phyloP scores from a whole-genome alignment of 805 yeast genomes.

The Sugiyamaella lignohabitans region DNA sequence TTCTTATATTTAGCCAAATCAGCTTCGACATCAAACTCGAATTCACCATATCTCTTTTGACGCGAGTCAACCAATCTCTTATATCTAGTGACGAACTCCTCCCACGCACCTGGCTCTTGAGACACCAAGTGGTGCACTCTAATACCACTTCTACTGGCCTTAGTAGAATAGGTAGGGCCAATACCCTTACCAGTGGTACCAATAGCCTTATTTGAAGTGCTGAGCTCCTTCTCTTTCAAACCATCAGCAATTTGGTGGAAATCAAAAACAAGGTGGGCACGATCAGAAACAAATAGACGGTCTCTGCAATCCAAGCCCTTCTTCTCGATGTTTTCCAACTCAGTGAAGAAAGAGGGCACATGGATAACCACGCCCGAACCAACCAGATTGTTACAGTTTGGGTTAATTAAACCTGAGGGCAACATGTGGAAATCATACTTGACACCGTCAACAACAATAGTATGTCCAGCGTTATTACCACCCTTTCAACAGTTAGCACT shows the following conservation, averaged over 20 bases:
- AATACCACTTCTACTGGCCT: slow-evolving; percentile 93
- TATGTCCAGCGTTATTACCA: slow-evolving; percentile 99
- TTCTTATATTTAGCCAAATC: slow-evolving; percentile 73
- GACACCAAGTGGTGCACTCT: slow-evolving; percentile 93
- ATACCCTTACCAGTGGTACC: slow-evolving; percentile 99
- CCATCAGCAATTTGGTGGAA: slow-evolving; percentile 97
- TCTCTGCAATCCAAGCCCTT: slow-evolving; percentile 72
- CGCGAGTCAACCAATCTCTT: slow-evolving; percentile 73
- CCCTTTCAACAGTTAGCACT: too few relatives aligned
- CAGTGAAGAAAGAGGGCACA: slow-evolving; percentile 86
- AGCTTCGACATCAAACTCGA: slow-evolving; percentile 76
- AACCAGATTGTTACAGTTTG: slow-evolving; percentile 79
- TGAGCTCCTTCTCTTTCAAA: slow-evolving; percentile 85
- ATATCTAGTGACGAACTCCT: slow-evolving; percentile 73
- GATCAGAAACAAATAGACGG: slow-evolving; percentile 79
- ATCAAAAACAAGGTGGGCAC: slow-evolving; percentile 95
- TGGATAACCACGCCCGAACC: slow-evolving; percentile 97
- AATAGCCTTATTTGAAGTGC: slow-evolving; percentile 71
- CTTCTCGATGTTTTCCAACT: slow-evolving; percentile 68
- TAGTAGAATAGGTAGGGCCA: slow-evolving; percentile 96
- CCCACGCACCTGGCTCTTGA: slow-evolving; percentile 89
- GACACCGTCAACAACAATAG: slow-evolving; percentile 82
- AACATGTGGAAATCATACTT: slow-evolving; percentile 98
- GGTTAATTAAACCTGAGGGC: slow-evolving; percentile 96
- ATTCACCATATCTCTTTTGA: slow-evolving; percentile 85